phyloP scores from a whole-genome alignment of 352 stramenopile genomes.

The Pythium utonaiense region DNA sequence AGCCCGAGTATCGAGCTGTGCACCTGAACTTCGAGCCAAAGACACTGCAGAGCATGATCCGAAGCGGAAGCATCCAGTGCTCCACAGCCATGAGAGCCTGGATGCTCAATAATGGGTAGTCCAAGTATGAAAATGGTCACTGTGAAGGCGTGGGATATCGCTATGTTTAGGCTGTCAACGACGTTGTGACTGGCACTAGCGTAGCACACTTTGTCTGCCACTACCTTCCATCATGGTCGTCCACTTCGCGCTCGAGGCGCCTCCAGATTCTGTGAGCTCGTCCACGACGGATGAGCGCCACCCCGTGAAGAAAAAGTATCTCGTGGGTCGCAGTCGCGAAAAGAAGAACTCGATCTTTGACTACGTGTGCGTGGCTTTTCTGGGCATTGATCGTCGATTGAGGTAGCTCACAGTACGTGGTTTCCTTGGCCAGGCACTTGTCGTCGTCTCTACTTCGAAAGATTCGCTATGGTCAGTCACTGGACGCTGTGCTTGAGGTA shows the following conservation, averaged over 20 bases:
- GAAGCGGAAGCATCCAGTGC: slow-evolving; percentile 66
- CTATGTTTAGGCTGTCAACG: not conserved
- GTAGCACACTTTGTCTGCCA: not conserved
- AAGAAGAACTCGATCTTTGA: slow-evolving; percentile 52
- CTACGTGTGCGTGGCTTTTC: slow-evolving; percentile 55
- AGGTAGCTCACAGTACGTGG: not conserved
- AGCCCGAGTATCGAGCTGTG: slow-evolving; percentile 74
- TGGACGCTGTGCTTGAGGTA: slow-evolving; percentile 40
- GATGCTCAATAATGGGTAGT: slow-evolving; percentile 54
- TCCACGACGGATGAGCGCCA: slow-evolving; percentile 6
- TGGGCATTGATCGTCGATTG: not conserved
- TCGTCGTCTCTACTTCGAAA: slow-evolving; percentile 53
- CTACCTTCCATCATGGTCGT: slow-evolving; percentile 12
- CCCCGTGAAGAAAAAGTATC: slow-evolving; percentile 28
- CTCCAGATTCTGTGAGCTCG: not conserved
- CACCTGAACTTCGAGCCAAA: slow-evolving; percentile 69
- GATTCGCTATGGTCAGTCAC: slow-evolving; percentile 52
- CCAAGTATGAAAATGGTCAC: too few relatives aligned
- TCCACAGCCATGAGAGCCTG: slow-evolving; percentile 74
- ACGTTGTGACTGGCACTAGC: not conserved
- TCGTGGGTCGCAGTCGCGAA: slow-evolving; percentile 23
- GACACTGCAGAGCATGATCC: slow-evolving; percentile 71
- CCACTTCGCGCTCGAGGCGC: slow-evolving; percentile 9
- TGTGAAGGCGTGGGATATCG: too few relatives aligned
- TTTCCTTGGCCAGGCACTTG: slow-evolving; percentile 30